Evolutionary conservation across 2,329 filamentous ascomycete genomes (phyloP), one percentile per base, ranked within the genome.

Genomic region (Pseudogymnoascus sp.): DNA sequence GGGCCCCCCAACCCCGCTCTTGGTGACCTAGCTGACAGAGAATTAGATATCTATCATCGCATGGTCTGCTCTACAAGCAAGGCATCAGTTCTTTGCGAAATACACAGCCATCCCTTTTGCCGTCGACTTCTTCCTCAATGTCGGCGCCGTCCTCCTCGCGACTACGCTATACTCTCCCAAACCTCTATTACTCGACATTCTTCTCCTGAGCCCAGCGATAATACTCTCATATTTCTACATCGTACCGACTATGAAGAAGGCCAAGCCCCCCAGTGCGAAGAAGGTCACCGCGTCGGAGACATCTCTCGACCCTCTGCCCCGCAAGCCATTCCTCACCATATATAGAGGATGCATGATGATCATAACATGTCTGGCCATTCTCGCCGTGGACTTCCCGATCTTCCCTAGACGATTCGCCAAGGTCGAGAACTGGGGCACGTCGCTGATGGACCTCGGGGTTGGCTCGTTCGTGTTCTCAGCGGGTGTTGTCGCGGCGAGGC

Each of bases 391-490:
- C 77, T 99, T 99, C 74, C 86, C 83, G 16, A 81, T 97, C 65
- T 99, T 99, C 72, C 95, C 95, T 2, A 86, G 95, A 28, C 88
- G 95, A 34, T 98, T 98, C 74, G 95, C 92, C 64, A 99, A 99
- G 79, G 95, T 96, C 2, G 95, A 99, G 77, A 97, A 91, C n/a
- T 99, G 95, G 92, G 95, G 95, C 63, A 97, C 93, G 1, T 98
- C 93, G n/a, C 79, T 99, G 67, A 99, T 99, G 95, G 95, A 99
- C 74, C 82, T 98, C 71, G 95, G 95, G 60, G 95, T 99, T 60
- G 95, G 95, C 28, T 96, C 93, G 11, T 99, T 99, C 77, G 95
- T 99, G 71, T 99, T 96, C 77, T 92, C 92, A 2, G 90, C 90
- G 14, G 95, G 95, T 21, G 80, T 97, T 36, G 92, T 98, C n/a